Base-by-base conservation (phyloP, 129 eudicot genomes). In the Tagetes erecta region DNA sequence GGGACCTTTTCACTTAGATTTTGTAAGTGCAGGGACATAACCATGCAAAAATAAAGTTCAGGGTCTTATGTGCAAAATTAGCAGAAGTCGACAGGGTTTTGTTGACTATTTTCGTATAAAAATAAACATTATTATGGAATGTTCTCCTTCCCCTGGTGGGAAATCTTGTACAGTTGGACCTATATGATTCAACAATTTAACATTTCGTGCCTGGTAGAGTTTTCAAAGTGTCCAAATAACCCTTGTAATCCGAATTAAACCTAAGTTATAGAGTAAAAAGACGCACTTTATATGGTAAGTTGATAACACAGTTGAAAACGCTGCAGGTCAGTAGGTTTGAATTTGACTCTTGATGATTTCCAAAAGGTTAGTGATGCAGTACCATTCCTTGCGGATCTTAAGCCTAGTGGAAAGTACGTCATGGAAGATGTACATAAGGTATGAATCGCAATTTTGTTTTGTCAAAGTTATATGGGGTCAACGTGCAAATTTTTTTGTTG, bases 371-470 rank as follows among this genome's bases (percentile, higher is more conserved):
- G 97, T 72, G 97, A 95, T 38, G 41, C 68, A 72, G 87, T 95
- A 73, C 99, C 99, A 3, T 88, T 95, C 79, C 96, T 95, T 74
- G 96, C 97, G 60, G 97, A 95, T 91, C 99, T 95, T 75, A 95
- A 95, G 85, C 99, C 97, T 45, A 95, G 99, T 81, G 97, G 99
- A 42, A 95, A 95, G 81, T 95, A 85, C 76, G 97, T 95, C 14
- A 95, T 95, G 99, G 99, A 95, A 78, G 99, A 95, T 77, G 82
- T 95, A 57, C 99, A 95, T 75, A 91, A 95, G 94, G 95, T 95
- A 20, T 59, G 75, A 70, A 64, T 51, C 33, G 42, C 1, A 35
- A 31, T 10, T 14, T 37, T 30, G 3, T 49, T 39, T 53, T 74
- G 14, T 71, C 50, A 53, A 51, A 37, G 30, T 36, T 62, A 30